phyloP scores from a whole-genome alignment of 2,329 filamentous ascomycete genomes.

The Alternaria atra region DNA sequence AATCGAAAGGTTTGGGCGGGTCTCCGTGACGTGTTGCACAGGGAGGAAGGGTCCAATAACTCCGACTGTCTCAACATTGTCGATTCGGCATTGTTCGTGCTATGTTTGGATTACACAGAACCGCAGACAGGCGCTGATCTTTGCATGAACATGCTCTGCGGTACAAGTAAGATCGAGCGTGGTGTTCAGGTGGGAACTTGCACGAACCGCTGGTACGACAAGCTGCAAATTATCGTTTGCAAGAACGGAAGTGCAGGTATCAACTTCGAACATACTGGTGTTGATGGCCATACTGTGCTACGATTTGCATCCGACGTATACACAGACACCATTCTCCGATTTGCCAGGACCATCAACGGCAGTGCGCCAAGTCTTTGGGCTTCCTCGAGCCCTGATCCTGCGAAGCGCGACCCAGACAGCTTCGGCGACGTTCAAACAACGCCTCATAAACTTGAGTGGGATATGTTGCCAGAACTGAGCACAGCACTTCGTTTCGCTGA shows the following conservation, averaged over 20 bases:
- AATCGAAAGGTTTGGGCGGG: constrained; percentile 97
- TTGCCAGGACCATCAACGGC: constrained; percentile 94
- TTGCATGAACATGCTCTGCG: constrained; percentile 99
- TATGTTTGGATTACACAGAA: constrained; percentile 93
- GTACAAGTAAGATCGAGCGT: constrained; percentile 87
- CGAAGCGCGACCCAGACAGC: constrained; percentile 87
- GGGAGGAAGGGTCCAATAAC: constrained; percentile 90
- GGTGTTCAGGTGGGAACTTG: constrained; percentile 97
- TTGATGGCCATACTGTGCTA: constrained; percentile 95
- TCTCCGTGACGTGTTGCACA: constrained; percentile 84
- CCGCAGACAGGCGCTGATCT: constrained; percentile 80
- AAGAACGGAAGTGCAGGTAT: constrained; percentile 98
- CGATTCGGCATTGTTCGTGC: constrained; percentile 89
- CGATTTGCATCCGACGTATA: constrained; percentile 96
- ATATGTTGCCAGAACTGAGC: constrained; percentile 90
- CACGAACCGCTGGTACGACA: constrained; percentile 99
- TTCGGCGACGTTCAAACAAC: constrained; percentile 94
- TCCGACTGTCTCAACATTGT: constrained; percentile 95
- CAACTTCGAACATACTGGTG: constrained; percentile 98
- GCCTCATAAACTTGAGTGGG: constrained; percentile 96
- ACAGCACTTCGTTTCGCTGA: constrained; percentile 95
- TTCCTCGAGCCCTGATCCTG: constrained; percentile 87
- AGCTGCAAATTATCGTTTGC: constrained; percentile 98
- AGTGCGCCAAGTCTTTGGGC: constrained; percentile 92
- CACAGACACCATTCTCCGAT: constrained; percentile 95